Percentiles rank a stretch among this genome's conserved stretches.
Evolutionary conservation across 768 basidiomycete species (phyloP).

Genomic region (Amanita fuliginea): DNA sequence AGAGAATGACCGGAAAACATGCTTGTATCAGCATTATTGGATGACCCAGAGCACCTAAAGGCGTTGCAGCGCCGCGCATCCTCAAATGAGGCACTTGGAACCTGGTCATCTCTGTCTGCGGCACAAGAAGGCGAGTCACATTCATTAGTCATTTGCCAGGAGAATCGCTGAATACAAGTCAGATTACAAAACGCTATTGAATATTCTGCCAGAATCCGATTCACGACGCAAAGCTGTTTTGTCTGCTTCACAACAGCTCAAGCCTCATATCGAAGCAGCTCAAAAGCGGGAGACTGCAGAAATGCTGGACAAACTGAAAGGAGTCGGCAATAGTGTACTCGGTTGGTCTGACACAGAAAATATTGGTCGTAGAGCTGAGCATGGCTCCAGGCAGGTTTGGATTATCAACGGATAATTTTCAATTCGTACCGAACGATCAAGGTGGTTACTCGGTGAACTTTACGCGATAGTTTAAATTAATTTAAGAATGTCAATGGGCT

Average conservation of each 20-base stretch:
- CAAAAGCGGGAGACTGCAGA: constrained; percentile 84
- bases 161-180: neutral
- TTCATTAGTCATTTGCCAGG: neutral
- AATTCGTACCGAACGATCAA: constrained; percentile 86
- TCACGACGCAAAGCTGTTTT: constrained; percentile 37
- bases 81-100: constrained; percentile 69
- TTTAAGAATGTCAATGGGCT: constrained; percentile 31
- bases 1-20: neutral
- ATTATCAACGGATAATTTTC: constrained; percentile 92
- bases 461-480: constrained; percentile 17
- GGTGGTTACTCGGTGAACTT: constrained; percentile 97
- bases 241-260: constrained; percentile 40
- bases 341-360: constrained; percentile 34
- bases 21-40: constrained; percentile 55
- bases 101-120: constrained; percentile 74
- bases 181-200: constrained; percentile 76
- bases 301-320: constrained; percentile 90
- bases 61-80: constrained; percentile 82
- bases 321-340: constrained; percentile 80
- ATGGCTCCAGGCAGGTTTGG: constrained; percentile 74
- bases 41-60: constrained; percentile 81
- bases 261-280: constrained; percentile 59
- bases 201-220: constrained; percentile 47
- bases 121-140: constrained; percentile 70
- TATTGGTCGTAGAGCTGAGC: neutral